phyloP scores from a whole-genome alignment of 83 land plant genomes.

The Diphasiastrum complanatum region DNA sequence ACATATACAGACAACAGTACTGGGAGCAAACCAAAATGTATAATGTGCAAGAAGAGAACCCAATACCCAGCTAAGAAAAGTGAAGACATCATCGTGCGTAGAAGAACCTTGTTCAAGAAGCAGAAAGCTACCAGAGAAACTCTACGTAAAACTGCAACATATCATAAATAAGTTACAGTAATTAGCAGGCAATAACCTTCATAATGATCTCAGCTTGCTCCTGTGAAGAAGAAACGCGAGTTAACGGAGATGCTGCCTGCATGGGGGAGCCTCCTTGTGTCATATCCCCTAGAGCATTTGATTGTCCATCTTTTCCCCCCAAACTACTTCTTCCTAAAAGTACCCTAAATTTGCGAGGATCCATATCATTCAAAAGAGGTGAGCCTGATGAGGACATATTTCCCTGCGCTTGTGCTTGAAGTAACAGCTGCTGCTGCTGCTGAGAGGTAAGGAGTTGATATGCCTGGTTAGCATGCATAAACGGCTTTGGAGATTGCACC shows the following conservation, averaged over 20 bases:
- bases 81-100: too few relatives aligned
- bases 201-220: slow-evolving; percentile 46
- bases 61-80: too few relatives aligned
- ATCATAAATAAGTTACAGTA: too few relatives aligned
- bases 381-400: slow-evolving; percentile 45
- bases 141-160: too few relatives aligned
- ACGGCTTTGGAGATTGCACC: slow-evolving; percentile 53
- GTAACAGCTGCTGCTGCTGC: slow-evolving; percentile 66
- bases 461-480: slow-evolving; percentile 47
- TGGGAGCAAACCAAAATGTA: too few relatives aligned
- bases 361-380: slow-evolving; percentile 52
- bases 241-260: slow-evolving; percentile 65
- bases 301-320: slow-evolving; percentile 62
- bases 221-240: slow-evolving; percentile 45
- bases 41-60: too few relatives aligned
- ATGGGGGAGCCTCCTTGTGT: slow-evolving; percentile 72
- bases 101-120: too few relatives aligned
- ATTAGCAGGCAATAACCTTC: too few relatives aligned
- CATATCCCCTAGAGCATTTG: slow-evolving; percentile 51
- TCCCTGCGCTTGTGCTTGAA: slow-evolving; percentile 67
- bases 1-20: too few relatives aligned
- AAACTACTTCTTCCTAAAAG: slow-evolving; percentile 45
- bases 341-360: slow-evolving; percentile 52
- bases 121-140: too few relatives aligned
- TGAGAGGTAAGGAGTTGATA: slow-evolving; percentile 58